Evolutionary conservation across 2,329 filamentous ascomycete genomes (phyloP).

Genomic region (Talaromyces atroroseus): DNA sequence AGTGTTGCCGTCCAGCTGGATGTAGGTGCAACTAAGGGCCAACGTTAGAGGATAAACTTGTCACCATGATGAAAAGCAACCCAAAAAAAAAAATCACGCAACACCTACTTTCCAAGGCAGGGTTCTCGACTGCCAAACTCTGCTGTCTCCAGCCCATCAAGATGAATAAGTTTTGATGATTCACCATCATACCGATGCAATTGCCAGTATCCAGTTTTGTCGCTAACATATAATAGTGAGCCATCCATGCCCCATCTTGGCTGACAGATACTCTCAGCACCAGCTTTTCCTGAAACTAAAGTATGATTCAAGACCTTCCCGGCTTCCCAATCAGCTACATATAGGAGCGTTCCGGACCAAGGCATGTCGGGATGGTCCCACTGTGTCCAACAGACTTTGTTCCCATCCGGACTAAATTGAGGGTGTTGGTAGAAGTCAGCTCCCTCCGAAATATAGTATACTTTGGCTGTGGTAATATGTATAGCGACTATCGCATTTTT

Average conservation of each 20-base stretch:
- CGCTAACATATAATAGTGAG: conserved; percentile 46
- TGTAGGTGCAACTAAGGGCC: conserved; percentile 2
- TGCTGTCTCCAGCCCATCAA: conserved; percentile 38
- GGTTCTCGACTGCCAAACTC: conserved; percentile 29
- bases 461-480: conserved; percentile 18
- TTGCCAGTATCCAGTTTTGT: conserved; percentile 45
- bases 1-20: conserved; percentile 5
- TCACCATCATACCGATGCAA: conserved; percentile 34
- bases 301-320: conserved; percentile 26
- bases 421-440: conserved; percentile 53
- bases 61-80: neutral
- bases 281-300: conserved; percentile 39
- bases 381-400: conserved; percentile 48
- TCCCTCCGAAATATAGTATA: conserved; percentile 36
- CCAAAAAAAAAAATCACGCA: neutral
- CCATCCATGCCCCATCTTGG: conserved; percentile 49
- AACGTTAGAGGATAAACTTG: neutral
- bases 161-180: conserved; percentile 24
- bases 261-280: conserved; percentile 44
- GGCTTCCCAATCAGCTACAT: conserved; percentile 41
- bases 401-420: conserved; percentile 45
- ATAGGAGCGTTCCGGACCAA: conserved; percentile 45
- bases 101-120: conserved; percentile 23
- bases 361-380: conserved; percentile 54
- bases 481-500: conserved; percentile 24